Conservation (phyloP, 805 yeast species). For the Yamadazyma endophytica region DNA sequence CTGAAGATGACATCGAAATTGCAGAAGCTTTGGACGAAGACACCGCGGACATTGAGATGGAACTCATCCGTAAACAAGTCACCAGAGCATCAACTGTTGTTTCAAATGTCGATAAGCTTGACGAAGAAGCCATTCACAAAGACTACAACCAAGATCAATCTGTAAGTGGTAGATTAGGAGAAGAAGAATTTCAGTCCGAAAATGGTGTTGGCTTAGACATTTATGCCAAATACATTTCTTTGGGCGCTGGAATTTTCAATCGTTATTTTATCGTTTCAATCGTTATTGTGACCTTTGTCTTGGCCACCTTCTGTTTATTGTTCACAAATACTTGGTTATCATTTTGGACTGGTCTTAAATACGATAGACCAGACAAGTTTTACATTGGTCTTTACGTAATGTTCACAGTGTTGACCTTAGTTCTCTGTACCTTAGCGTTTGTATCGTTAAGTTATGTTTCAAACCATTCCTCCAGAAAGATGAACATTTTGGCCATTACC, state of each 20-base stretch:
- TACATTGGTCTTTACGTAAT: constrained; percentile 74
- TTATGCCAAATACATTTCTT: constrained; percentile 45
- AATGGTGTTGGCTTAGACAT: constrained; percentile 49
- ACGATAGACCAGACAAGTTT: constrained; percentile 45
- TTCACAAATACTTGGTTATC: constrained; percentile 78
- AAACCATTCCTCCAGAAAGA: constrained; percentile 53
- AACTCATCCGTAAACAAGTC: constrained; percentile 14
- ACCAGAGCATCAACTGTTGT: constrained; percentile 22
- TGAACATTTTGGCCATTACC: constrained; percentile 60
- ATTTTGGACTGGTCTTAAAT: constrained; percentile 68
- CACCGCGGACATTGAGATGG: constrained; percentile 14
- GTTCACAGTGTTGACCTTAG: constrained; percentile 48
- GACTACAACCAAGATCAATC: constrained; percentile 23
- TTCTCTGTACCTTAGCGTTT: constrained; percentile 42
- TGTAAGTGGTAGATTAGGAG: constrained; percentile 23
- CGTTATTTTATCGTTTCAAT: constrained; percentile 18
- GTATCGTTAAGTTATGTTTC: too few species aligned
- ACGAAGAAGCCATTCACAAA: constrained; percentile 32
- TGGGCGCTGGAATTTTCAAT: constrained; percentile 52
- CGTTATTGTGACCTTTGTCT: constrained; percentile 14
- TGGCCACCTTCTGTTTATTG: constrained; percentile 46
- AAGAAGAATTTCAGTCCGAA: constrained; percentile 56
- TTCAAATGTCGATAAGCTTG: constrained; percentile 11
- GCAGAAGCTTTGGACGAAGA: constrained; percentile 10
- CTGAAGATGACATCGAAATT: constrained; percentile 12